Conservation (phyloP, 805 yeast species). For the Scheffersomyces amazonensis region DNA sequence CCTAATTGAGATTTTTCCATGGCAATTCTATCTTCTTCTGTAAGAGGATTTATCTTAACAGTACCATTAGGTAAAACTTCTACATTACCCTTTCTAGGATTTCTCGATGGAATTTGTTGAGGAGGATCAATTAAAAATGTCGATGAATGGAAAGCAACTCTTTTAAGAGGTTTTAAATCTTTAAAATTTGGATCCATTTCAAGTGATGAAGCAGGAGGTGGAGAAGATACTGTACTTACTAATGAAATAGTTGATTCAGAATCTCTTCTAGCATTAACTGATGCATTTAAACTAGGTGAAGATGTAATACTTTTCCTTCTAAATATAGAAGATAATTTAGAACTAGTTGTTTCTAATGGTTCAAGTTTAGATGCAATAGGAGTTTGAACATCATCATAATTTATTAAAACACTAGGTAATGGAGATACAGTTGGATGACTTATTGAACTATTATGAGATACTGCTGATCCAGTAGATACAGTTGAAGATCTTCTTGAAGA, state of each 20-base stretch:
- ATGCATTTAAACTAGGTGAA: neutral
- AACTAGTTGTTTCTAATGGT: conserved; percentile 4
- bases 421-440: conserved; percentile 4
- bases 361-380: conserved; percentile 1
- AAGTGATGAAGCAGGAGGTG: conserved; percentile 4
- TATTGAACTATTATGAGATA: conserved; percentile 4
- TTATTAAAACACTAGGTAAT: conserved; percentile 16
- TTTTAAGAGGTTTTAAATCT: conserved; percentile 33
- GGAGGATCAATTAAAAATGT: conserved; percentile 53
- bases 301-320: conserved; percentile 19
- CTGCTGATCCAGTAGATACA: neutral
- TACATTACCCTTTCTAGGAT: conserved; percentile 76
- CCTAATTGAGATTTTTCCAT: conserved; percentile 39
- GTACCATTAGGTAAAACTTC: conserved; percentile 53
- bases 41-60: conserved; percentile 50
- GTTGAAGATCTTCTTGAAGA: conserved; percentile 12
- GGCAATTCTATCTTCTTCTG: conserved; percentile 49
- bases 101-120: conserved; percentile 87
- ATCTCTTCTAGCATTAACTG: neutral
- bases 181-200: conserved; percentile 21
- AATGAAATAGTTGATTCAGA: conserved; percentile 4
- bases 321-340: conserved; percentile 26
- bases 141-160: conserved; percentile 42
- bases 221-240: conserved; percentile 1
- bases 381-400: conserved; percentile 10